Evolutionary conservation across 75 land plant genomes (phyloP), one percentile per base, ranked within the genome.

Genomic region (Selaginella moellendorffii): DNA sequence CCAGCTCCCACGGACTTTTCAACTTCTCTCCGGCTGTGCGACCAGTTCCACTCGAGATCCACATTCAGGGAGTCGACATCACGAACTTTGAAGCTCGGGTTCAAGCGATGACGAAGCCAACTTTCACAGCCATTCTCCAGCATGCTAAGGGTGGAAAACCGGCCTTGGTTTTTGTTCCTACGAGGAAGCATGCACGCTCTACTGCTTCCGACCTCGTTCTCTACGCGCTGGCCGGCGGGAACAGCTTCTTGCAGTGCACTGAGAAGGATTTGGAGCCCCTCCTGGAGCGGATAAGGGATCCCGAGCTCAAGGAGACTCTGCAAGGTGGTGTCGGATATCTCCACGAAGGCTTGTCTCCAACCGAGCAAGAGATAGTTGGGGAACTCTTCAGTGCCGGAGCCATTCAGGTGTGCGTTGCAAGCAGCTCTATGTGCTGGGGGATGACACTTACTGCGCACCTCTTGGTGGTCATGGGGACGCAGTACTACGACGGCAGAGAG

Each of bases 401-500:
- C 69, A 85, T 91, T 46, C 92, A 91, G 70, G 97, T 91, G 1
- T 91, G 97, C 79, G 88, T 91, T 62, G 87, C 90, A 53, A 79
- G 77, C 69, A 81, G 97, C 62, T 78, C 85, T 2, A 77, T 91
- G 84, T 87, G 97, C 53, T 91, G 97, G 97, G 97, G 92, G 25
- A 65, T 73, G 71, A 75, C 88, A 24, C 66, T 87, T 63, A 66
- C 84, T 22, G 85, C 97, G n/a, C 97, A 91, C 67, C 74, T 91
- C 69, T 92, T 91, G 42, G 92, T 91, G 19, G 97, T 91, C 0
- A 91, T 91, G 97, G 97, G 97, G 29, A 91, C 91, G 1, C 97
- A 86, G 61, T 86, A 84, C 67, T 87, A 80, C 78, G 90, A 86
- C 79, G 85, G 97, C 20, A 76, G 82, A 24, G 97, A 91, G 61